Base-by-base conservation (phyloP, 2,329 filamentous ascomycete genomes). In the Penicillium frequentans region DNA sequence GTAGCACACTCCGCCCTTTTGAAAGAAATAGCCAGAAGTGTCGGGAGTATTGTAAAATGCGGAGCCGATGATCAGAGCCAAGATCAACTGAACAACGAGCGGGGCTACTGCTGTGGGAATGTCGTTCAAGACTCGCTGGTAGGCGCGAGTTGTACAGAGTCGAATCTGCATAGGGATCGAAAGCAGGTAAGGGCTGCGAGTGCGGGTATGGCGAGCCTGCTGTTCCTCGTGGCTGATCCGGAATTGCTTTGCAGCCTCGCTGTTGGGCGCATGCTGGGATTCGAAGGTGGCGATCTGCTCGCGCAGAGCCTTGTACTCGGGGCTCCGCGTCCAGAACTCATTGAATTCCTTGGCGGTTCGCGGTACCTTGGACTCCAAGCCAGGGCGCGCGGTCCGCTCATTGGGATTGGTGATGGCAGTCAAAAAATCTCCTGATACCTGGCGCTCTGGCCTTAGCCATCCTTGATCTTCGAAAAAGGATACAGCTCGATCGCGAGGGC, bases 91-190 rank as follows among this genome's bases (percentile, higher is more conserved):
- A 59, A 84, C 88, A 35, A 75, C 60, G 13, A 85, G 79, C 49
- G 85, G 81, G 26, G 85, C 85, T 14, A 93, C 61, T 0, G 89
- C 90, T 58, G 93, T 78, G 60, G 83, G 87, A 13, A 88, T 86
- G 66, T 96, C 92, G 52, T 89, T 90, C 54, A 79, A 81, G 10
- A 96, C 80, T 45, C 92, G 85, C 68, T 86, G 84, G 77, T 88
- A 95, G 9, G 90, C 91, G 67, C 93, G 87, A 79, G 85, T 87
- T 23, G 95, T 79, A 70, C 91, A 96, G 11, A 96, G 84, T 59
- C 83, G 73, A 62, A 96, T 76, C 72, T 97, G 93, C 75, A 87
- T 29, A 50, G 55, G 68, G 86, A 92, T 0, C 88, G 92, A 53
- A 27, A 96, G 79, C 1, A 91, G 95, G 72, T 88, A 96, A 0